Conservation (phyloP, 768 basidiomycete species). For the Hygrocybe punicea region DNA sequence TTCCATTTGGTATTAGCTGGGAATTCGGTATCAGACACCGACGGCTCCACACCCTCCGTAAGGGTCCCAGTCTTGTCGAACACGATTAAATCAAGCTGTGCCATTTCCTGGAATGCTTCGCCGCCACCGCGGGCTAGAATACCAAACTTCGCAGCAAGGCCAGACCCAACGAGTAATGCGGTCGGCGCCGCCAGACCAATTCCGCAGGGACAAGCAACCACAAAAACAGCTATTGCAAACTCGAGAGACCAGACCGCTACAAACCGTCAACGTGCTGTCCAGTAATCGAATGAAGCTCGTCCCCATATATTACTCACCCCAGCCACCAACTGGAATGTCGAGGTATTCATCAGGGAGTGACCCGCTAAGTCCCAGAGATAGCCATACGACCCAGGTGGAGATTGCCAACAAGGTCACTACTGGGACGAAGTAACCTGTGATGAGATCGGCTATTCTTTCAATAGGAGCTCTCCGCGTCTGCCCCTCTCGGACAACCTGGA, state of each 20-base stretch:
- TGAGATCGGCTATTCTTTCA: constrained; percentile 67
- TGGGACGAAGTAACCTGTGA: constrained; percentile 81
- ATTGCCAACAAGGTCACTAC: constrained; percentile 69
- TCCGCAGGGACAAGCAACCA: constrained; percentile 85
- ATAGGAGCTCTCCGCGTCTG: constrained; percentile 71
- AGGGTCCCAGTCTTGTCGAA: constrained; percentile 90
- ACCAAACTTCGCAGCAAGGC: constrained; percentile 73
- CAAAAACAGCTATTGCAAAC: constrained; percentile 80
- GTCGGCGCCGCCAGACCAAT: constrained; percentile 85
- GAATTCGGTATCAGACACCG: constrained; percentile 52
- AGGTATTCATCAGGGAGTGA: constrained; percentile 54
- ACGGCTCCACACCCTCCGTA: constrained; percentile 62
- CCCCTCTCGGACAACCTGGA: constrained; percentile 74
- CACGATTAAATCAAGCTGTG: constrained; percentile 65
- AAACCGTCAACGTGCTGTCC: constrained; percentile 21
- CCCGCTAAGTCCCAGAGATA: constrained; percentile 58
- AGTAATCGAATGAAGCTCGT: constrained; percentile 20
- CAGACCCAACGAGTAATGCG: constrained; percentile 78
- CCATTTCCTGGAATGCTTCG: constrained; percentile 82
- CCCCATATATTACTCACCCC: constrained; percentile 48
- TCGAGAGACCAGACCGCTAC: constrained; percentile 74
- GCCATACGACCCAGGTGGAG: constrained; percentile 71
- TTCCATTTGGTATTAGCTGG: constrained; percentile 27
- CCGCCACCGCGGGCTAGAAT: constrained; percentile 85
- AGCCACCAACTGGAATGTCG: constrained; percentile 51